Conservation (phyloP, 371 early-diverging fungal species). For the Mucor plumbeus region DNA sequence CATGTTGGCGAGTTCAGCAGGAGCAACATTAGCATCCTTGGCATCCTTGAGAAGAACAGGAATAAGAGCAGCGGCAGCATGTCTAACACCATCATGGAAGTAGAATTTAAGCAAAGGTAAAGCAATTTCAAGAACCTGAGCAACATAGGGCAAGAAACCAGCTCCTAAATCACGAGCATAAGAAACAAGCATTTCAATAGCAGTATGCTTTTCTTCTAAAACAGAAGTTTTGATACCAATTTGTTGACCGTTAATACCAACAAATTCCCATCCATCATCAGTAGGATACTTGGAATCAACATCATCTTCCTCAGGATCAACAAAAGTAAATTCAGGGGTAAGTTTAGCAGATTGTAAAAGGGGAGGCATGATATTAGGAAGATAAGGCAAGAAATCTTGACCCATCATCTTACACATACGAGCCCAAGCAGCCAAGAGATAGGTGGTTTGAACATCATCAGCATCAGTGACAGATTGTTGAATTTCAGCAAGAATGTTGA, state of each 20-base stretch:
- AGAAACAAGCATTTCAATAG: conserved; percentile 95
- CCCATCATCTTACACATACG: conserved; percentile 95
- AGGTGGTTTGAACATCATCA: conserved; percentile 92
- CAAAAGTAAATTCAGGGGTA: conserved; percentile 92
- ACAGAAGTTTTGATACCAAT: conserved; percentile 94
- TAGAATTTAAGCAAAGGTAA: conserved; percentile 92
- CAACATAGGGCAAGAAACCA: conserved; percentile 86
- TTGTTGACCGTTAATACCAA: conserved; percentile 85
- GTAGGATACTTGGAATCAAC: conserved; percentile 82
- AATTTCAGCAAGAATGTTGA: conserved; percentile 78
- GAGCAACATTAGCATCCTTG: conserved; percentile 56
- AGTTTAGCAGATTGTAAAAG: conserved; percentile 82
- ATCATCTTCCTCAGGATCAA: conserved; percentile 86
- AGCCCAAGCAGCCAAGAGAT: conserved; percentile 95
- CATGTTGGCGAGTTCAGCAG: conserved; percentile 51
- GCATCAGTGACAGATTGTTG: conserved; percentile 82
- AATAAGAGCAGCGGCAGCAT: conserved; percentile 85
- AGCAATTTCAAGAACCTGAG: conserved; percentile 79
- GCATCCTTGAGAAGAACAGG: conserved; percentile 78
- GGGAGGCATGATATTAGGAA: conserved; percentile 94
- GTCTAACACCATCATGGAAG: conserved; percentile 95
- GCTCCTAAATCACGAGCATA: conserved; percentile 92
- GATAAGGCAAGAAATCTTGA: conserved; percentile 90
- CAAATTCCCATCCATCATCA: conserved; percentile 97
- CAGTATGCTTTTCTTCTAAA: conserved; percentile 96